Evolutionary conservation across 495 filamentous ascomycete genomes (phyloP), one percentile per base, ranked within the genome.

Genomic region (Pyrenula aspistea): DNA sequence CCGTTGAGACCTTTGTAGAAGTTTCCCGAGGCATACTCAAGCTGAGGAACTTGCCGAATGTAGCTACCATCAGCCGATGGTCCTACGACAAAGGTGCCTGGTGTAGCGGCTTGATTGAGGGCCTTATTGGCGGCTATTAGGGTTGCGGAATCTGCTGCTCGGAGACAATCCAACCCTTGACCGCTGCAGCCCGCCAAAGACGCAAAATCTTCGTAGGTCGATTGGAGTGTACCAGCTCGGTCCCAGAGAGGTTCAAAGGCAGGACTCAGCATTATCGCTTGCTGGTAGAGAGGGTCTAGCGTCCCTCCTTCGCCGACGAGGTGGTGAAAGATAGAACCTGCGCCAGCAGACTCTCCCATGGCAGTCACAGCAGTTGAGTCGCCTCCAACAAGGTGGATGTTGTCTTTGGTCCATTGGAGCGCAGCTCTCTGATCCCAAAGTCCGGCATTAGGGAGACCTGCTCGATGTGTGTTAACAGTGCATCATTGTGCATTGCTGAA

Each of bases 351-450:
- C 55, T 71, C 63, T 23, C 74, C 76, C 65, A 74, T 68, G 2
- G 71, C 69, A 0, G 71, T 78, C 20, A 77, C 69, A n/a, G 70
- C 60, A 22, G 61, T 58, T 22, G 67, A 67, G 62, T 77, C 71
- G 21, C 76, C 76, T 22, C 72, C 75, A n/a, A 78, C 63, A 8
- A 72, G 65, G 55, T 58, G 60, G 58, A 79, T 75, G 55, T 70
- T 63, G 20, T 65, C 59, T 36, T 67, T 53, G 20, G 67, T 63
- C 66, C 66, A 69, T 21, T 65, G 61, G 59, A 78, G 66, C 0
- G 69, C 75, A 10, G 73, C 72, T 12, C 74, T 59, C 53, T 79
- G 76, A 59, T 82, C 79, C 57, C 69, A 74, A 0, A 81, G 62
- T 0, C 76, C 77, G 1, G 70, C 70, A 49, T 83, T 82, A 2